Evolutionary conservation across 192 early-diverging fungal genomes (phyloP), one percentile per base, ranked within the genome.

Genomic region (Umbelopsis isabellina): DNA sequence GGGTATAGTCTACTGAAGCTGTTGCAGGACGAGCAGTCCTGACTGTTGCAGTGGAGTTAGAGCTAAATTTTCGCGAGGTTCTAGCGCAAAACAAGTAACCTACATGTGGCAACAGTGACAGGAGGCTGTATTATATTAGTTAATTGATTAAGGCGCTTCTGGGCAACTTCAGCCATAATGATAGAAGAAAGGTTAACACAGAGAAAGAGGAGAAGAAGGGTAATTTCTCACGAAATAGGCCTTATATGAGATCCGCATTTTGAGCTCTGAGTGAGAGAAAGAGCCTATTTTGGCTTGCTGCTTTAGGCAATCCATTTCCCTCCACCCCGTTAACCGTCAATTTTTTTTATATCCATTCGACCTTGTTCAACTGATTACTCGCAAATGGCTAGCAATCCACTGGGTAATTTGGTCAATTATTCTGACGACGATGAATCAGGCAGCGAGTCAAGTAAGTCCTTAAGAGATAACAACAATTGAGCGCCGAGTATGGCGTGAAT

Each of bases 391-490:
- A 18, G 25, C 30, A 72, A 49, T 44, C 22, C 49, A 65, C 30
- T 69, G 30, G 52, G 49, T 4, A 68, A 71, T 21, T 61, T 77
- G 11, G 75, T 72, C 6, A 72, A 72, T 27, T 77, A 77, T 25
- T 72, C 75, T 46, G 75, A 70, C 55, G 72, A 73, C 16, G 75
- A 77, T 16, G 50, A 48, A 15, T 77, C 75, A 30, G 55, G 33
- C 4, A 35, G 3, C 33, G 55, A 61, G n/a, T 33, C 30, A 8
- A 25, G 55, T 61, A 35, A 35, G 55, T 61, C 0, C 6, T 10
- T 20, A 25, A 3, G 22, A 9, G 3, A 2, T 8, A 10, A 12
- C 8, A 20, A 11, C n/a, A 1, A 8, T 25, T 23, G 1, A 3
- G 8, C 50, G 37, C 10, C 37, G 10, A 22, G 20, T 21, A 27